Evolutionary conservation across 768 basidiomycete species (phyloP), one percentile per base, ranked within the genome.

Genomic region (Boletus tomentosulus): DNA sequence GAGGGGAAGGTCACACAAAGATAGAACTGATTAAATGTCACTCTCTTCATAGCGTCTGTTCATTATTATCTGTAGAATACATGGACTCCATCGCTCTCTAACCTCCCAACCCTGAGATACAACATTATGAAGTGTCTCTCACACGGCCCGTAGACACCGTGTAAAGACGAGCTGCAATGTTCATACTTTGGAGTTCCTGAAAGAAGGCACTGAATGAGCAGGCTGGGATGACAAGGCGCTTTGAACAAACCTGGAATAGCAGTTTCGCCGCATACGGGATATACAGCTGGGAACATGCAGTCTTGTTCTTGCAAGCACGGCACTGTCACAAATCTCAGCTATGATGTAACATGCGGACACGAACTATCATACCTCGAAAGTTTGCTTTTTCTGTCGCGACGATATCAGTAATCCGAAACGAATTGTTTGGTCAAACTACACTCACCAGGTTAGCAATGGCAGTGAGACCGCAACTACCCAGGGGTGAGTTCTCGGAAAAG

Each of bases 261-360:
- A 97, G 73, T 70, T 98, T 97, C 19, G 96, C 96, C 11, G 97
- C 96, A 67, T 99, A 99, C 27, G 97, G 95, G 69, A 96, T 91
- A 63, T 91, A 89, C 6, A 92, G 68, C 61, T 94, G 94, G 48
- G 91, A 92, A 68, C 89, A 89, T 31, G 91, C 91, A 16, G 93
- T 96, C 76, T 95, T 95, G 77, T 97, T 98, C 68, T 94, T 90
- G 74, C 96, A 98, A 24, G 94, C 89, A 51, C 96, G 89, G 67
- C 97, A 99, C 80, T 82, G 42, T 53, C 39, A 46, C 42, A 30
- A 1, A 22, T 28, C 1, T 65, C 27, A 52, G 51, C 54, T n/a
- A 48, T 9, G 22, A 35, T 12, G 19, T 43, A 53, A 56, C 3
- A 39, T 50, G 55, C 43, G 16, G 55, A 15, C n/a, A 27, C 30